Conservation (phyloP, 2,329 filamentous ascomycete genomes). For the Apiospora kogelbergensis region DNA sequence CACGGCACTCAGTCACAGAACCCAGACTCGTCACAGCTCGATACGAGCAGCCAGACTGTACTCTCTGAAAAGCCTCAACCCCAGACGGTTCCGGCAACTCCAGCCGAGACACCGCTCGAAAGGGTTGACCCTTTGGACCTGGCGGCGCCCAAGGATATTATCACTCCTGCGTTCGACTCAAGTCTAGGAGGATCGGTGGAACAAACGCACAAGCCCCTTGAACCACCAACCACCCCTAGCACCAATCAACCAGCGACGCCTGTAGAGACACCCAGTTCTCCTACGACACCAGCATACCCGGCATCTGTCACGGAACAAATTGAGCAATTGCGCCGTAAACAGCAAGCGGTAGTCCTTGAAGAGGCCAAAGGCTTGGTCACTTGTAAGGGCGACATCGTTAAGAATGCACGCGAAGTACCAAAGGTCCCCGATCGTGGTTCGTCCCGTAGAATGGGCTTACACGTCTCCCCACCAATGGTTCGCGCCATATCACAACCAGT, state of each 20-base stretch:
- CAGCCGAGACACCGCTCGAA: conserved; percentile 40
- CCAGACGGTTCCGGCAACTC: conserved; percentile 25
- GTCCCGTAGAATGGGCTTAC: conserved; percentile 45
- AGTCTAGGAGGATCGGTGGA: conserved; percentile 13
- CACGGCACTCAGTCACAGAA: conserved; percentile 22
- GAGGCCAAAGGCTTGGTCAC: conserved; percentile 21
- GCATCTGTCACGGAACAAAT: conserved; percentile 31
- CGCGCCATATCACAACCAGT: conserved; percentile 54
- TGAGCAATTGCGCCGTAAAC: conserved; percentile 49
- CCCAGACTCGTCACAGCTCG: conserved; percentile 18
- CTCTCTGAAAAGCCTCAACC: conserved; percentile 16
- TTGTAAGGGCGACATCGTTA: conserved; percentile 20
- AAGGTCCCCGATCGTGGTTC: conserved; percentile 34
- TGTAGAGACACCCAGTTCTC: conserved; percentile 17
- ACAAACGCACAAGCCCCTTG: conserved; percentile 20
- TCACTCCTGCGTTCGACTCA: conserved; percentile 17
- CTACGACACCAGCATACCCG: conserved; percentile 13
- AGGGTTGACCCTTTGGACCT: conserved; percentile 52
- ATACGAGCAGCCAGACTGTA: conserved; percentile 16
- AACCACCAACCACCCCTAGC: conserved; percentile 13
- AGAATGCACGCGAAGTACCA: conserved; percentile 16
- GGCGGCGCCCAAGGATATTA: conserved; percentile 39
- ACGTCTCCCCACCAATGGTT: conserved; percentile 52
- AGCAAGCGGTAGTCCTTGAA: conserved; percentile 37
- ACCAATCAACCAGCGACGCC: conserved; percentile 12